Evolutionary conservation across 1,139 yeast species (phyloP), one percentile per base, ranked within the genome.

Genomic region (Saccharomyces hybrid): DNA sequence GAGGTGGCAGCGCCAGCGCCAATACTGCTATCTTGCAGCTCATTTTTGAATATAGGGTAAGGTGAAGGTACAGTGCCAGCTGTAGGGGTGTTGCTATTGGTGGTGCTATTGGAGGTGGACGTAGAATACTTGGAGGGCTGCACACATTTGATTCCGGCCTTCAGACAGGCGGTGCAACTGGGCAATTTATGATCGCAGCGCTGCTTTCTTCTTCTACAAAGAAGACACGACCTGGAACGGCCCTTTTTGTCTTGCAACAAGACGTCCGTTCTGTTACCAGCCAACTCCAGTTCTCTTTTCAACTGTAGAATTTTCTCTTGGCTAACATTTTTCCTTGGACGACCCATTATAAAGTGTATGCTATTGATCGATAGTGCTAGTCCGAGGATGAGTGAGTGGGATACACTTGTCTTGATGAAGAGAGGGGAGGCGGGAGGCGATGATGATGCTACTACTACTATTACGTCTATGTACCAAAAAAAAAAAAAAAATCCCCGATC

Each of bases 111-210:
- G 5, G 44, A 11, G 5, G 24, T 19, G 24, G 44, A 38, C 4
- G 54, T 32, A 24, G 69, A 71, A n/a, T 82, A 82, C 53, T 80
- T 73, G 4, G 80, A 80, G 0, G 86, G 86, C 62, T 82, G 84
- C 2, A 81, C 72, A 65, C 86, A 82, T 57, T 75, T 71, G 3
- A 77, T 80, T 27, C 78, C 80, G 0, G 86, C 83, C 61, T 80
- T 80, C 52, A 81, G 67, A 67, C 86, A 82, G 47, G 82, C 81
- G 7, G 86, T 79, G 62, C 86, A 82, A 48, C 80, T 74, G 2
- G 86, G 86, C 7, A 78, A 65, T 54, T 82, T 72, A 56, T 81
- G 86, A 60, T 82, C 86, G 67, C 86, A 82, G 60, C 79, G 76
- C 61, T 79, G 82, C 61, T 79, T 79, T 49, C 83, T 65, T 61